Evolutionary conservation across 2,329 filamentous ascomycete species (phyloP), one percentile per base, ranked within the genome.

Genomic region (Oidium heveae): DNA sequence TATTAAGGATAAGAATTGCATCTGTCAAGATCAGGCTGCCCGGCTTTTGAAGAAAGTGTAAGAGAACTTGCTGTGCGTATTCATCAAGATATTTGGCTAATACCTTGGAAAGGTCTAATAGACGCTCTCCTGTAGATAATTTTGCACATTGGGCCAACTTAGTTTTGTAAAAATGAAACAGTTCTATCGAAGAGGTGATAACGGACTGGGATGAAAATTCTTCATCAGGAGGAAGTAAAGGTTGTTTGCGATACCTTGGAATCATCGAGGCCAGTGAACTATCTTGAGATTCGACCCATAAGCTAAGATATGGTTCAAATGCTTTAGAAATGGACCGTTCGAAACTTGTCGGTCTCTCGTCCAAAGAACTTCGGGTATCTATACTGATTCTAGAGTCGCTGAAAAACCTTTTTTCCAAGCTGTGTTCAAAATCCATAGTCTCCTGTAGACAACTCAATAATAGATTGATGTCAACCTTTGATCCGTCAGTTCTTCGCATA

Each of bases 211-310:
- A 74, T 44, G 86, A 85, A 66, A 96, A 96, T 55, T 98, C 91
- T 61, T 98, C 91, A 60, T 95, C 91, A 0, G 76, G 71, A 2
- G 85, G 79, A 43, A 87, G 74, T 2, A 94, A 73, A 0, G 86
- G 83, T 61, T 94, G 86, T 57, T 75, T 77, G 59, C 84, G 85
- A 68, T 96, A 96, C 65, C 80, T 86, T 0, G 87, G 87, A 59
- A 98, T 85, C 68, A 96, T 79, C 8, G 73, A 68, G 6, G 86
- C 82, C 56, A 96, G 72, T 62, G 94, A 82, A 67, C 80, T 89
- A 67, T 95, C 89, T 67, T 96, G 91, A 10, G 86, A 89, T 57
- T 96, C 89, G 1, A 98, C 87, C 91, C 91, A 98, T 4, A 98
- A 71, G 65, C 86, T 94, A 59, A 98, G 74, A 66, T 96, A 98